Evolutionary conservation across 208 protist genomes (phyloP).

Genomic region (Trypanosoma conorhini): DNA sequence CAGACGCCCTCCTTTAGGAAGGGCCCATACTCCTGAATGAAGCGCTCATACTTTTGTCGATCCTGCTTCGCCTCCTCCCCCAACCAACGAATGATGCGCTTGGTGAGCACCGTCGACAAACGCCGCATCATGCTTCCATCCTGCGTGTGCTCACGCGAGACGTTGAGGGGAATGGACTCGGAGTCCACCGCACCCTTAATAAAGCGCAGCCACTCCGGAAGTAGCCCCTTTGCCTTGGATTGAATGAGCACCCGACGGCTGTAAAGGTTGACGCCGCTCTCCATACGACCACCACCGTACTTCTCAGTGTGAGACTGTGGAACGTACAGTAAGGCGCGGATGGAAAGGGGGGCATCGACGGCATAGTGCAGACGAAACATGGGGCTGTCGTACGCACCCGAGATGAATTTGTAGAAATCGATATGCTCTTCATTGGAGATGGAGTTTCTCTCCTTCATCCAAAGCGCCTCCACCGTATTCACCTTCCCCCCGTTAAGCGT

Average conservation of each 20-base stretch:
- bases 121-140: constrained; percentile 94
- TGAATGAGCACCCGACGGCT: constrained; percentile 96
- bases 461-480: constrained; percentile 97
- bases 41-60: constrained; percentile 91
- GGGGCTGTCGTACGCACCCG: constrained; percentile 93
- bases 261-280: constrained; percentile 96
- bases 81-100: constrained; percentile 91
- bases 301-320: constrained; percentile 97
- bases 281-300: constrained; percentile 95
- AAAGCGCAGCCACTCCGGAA: constrained; percentile 98
- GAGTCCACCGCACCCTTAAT: constrained; percentile 97
- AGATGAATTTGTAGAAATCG: constrained; percentile 98
- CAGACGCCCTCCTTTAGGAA: constrained; percentile 98
- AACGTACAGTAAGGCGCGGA: constrained; percentile 96
- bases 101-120: constrained; percentile 92
- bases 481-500: constrained; percentile 93
- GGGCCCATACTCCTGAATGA: constrained; percentile 92
- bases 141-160: constrained; percentile 98
- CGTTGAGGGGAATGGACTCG: constrained; percentile 98
- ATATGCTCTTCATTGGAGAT: constrained; percentile 95
- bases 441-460: constrained; percentile 94
- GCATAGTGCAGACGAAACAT: constrained; percentile 95
- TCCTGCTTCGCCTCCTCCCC: constrained; percentile 93
- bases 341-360: constrained; percentile 95
- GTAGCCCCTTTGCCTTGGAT: constrained; percentile 91